Evolutionary conservation across 2,329 filamentous ascomycete species (phyloP).

Genomic region (Fusarium heterosporum): DNA sequence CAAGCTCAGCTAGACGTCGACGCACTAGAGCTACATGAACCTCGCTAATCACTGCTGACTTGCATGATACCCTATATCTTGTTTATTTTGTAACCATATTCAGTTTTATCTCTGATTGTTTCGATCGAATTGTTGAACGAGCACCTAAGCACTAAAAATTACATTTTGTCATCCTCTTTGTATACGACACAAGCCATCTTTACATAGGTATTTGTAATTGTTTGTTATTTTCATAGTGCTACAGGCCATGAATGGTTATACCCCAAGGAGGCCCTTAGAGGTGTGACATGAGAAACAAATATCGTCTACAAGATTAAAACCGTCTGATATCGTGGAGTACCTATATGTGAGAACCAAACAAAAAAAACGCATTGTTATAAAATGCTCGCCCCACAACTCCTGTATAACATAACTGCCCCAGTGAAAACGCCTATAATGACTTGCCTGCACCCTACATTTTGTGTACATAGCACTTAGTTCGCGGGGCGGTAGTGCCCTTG

Average conservation of each 20-base stretch:
- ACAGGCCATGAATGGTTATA: not conserved
- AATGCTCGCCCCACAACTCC: conserved; percentile 24
- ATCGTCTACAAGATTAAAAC: conserved; percentile 9
- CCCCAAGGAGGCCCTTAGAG: not conserved
- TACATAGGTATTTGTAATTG: not conserved
- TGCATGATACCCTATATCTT: too few relatives aligned
- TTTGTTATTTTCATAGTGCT: not conserved
- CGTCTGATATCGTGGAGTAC: conserved; percentile 21
- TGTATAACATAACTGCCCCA: conserved; percentile 20
- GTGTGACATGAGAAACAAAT: not conserved
- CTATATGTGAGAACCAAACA: conserved; percentile 8
- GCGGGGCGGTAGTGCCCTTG: conserved; percentile 42
- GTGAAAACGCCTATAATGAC: conserved; percentile 20
- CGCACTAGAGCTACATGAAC: too few relatives aligned
- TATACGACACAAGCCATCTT: not conserved
- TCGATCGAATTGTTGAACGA: too few relatives aligned
- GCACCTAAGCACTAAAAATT: too few relatives aligned
- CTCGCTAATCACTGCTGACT: too few relatives aligned
- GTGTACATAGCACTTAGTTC: conserved; percentile 19
- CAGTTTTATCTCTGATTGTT: too few relatives aligned
- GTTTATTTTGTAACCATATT: not conserved
- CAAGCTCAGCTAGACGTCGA: too few relatives aligned
- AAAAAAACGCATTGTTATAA: conserved; percentile 10
- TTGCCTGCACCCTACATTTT: not conserved
- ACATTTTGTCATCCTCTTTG: not conserved